Evolutionary conservation across 176 grass and related monocot species (phyloP).

Genomic region (Oryza punctata): DNA sequence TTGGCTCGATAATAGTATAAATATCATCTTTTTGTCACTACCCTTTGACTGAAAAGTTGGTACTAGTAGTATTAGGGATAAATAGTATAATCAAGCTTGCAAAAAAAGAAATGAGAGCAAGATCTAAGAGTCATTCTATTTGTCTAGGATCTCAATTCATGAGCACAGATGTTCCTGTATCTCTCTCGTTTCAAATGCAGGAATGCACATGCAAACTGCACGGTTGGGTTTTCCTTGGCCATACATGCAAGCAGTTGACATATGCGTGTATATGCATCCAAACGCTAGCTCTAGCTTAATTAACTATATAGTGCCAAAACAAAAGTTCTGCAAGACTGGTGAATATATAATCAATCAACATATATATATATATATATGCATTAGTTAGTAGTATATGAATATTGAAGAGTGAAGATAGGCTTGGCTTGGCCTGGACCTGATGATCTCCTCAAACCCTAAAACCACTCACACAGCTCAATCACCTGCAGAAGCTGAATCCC

Average conservation of each 20-base stretch:
- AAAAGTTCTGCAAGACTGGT: constrained; percentile 34
- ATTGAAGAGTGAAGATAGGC: constrained; percentile 14
- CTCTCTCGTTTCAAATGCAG: constrained; percentile 33
- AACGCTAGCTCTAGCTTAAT: not conserved
- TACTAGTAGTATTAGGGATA: constrained; percentile 28
- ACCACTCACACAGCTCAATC: constrained; percentile 17
- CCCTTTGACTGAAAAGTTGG: constrained; percentile 57
- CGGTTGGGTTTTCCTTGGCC: not conserved
- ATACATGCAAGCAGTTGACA: constrained; percentile 54
- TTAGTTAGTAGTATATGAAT: not conserved
- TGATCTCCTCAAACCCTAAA: constrained; percentile 40
- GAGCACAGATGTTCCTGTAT: constrained; percentile 52
- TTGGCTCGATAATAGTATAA: constrained; percentile 42
- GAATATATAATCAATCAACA: constrained; percentile 21
- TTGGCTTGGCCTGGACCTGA: not conserved
- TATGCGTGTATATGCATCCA: constrained; percentile 19
- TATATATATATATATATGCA: not conserved
- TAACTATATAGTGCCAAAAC: constrained; percentile 49
- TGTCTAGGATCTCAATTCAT: constrained; percentile 51
- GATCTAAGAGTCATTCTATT: constrained; percentile 62
- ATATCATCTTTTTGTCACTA: constrained; percentile 26
- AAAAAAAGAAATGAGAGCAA: constrained; percentile 47
- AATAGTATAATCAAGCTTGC: constrained; percentile 18
- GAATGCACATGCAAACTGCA: constrained; percentile 37
- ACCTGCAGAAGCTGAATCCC: constrained; percentile 40